Base-by-base conservation (phyloP, 2,329 filamentous ascomycete genomes). In the Fusarium armeniacum region DNA sequence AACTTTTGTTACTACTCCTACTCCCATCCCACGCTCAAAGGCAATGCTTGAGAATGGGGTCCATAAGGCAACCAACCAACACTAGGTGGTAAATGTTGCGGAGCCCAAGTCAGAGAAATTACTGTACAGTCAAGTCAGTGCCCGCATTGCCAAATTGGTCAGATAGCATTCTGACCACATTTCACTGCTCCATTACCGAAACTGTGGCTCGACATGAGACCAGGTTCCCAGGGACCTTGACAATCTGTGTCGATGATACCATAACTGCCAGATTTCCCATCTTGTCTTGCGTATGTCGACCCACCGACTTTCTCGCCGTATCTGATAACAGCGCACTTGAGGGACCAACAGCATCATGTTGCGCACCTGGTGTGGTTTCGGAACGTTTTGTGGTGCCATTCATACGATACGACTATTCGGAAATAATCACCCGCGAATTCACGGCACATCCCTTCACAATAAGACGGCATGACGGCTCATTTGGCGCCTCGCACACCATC, bases 1-100 rank as follows among this genome's bases (percentile, higher is more conserved):
- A 62, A 47, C 53, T 62, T 70, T 54, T 69, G 66, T 53, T 49
- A 20, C 56, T 62, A 32, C n/a, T 46, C 44, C 28, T 46, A 46
- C 44, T 46, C 44, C 44, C 65, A 28, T 44, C 41, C 24, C 41
- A 44, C 49, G 62, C 20, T 41, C 28, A 41, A 52, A 32, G 32
- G 20, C 32, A 49, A 36, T 54, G 40, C 40, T 26, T 7, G 16
- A 36, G 57, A 18, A 50, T 51, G 53, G 60, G 32, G 41, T 24
- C 47, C 61, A 45, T 54, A 18, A 52, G 4, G 56, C 41, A 18
- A 20, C 41, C 46, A 40, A 41, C 46, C 54, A 54, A 51, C 47
- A 52, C 20, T 20, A 24, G 49, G 62, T 67, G 51, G 49, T 47
- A 64, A 51, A 54, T 35, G 38, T 63, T 53, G 58, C 58, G 62